Conservation (phyloP, 306 rosid species). For the Gillenia trifoliata region DNA sequence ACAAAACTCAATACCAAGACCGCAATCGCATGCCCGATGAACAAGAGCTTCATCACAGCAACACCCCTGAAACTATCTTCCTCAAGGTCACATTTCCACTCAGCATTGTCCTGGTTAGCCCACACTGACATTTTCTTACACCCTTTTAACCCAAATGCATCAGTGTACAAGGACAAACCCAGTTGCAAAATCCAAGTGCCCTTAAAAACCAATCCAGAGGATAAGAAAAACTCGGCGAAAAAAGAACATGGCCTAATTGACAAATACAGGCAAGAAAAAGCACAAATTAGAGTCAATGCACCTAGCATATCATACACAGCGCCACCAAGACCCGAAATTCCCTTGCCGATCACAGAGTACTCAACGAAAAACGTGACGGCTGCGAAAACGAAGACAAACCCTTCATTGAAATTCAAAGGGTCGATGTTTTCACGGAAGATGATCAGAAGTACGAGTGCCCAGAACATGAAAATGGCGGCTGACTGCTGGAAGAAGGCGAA, state of each 20-base stretch:
- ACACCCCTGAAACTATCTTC: constrained; percentile 66
- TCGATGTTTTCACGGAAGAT: constrained; percentile 33
- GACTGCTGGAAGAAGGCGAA: constrained; percentile 74
- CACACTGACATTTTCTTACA: constrained; percentile 44
- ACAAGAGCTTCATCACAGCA: constrained; percentile 63
- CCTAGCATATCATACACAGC: constrained; percentile 52
- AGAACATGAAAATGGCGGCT: constrained; percentile 47
- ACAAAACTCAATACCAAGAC: constrained; percentile 54
- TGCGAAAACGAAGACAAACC: constrained; percentile 30
- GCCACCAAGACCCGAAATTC: constrained; percentile 52
- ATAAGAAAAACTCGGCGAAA: constrained; percentile 70
- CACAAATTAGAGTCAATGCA: constrained; percentile 54
- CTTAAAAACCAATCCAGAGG: constrained; percentile 63
- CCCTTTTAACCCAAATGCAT: constrained; percentile 64
- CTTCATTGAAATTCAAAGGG: constrained; percentile 31
- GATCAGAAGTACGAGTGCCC: constrained; percentile 53
- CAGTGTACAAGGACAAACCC: constrained; percentile 67
- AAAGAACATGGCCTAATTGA: constrained; percentile 58
- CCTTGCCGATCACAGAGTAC: constrained; percentile 44
- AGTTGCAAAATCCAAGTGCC: constrained; percentile 79
- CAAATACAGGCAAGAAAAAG: constrained; percentile 52
- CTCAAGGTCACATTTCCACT: constrained; percentile 65
- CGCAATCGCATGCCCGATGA: constrained; percentile 55
- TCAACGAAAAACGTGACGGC: constrained; percentile 33
- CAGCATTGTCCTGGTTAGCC: constrained; percentile 28